phyloP scores from a whole-genome alignment of 441 rosid genomes.

The Breynia disticha region DNA sequence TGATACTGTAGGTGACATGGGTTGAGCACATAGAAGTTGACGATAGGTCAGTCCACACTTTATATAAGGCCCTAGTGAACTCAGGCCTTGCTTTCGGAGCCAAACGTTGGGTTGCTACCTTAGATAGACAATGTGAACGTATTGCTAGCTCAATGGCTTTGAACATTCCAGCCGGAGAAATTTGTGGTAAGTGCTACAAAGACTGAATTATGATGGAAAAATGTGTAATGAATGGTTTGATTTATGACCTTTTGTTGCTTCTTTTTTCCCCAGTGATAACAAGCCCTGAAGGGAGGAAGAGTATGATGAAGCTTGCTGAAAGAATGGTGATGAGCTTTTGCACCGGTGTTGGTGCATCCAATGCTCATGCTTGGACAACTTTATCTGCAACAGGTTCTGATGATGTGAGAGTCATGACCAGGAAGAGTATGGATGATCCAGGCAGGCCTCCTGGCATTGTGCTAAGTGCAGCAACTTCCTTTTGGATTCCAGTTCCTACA shows the following conservation, averaged over 20 bases:
- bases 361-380: conserved; percentile 90
- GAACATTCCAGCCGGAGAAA: conserved; percentile 75
- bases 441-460: conserved; percentile 83
- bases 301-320: conserved; percentile 88
- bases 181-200: conserved; percentile 43
- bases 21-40: conserved; percentile 90
- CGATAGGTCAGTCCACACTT: conserved; percentile 59
- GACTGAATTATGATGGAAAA: neutral
- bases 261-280: conserved; percentile 50
- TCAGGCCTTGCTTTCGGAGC: conserved; percentile 91
- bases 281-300: conserved; percentile 81
- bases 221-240: too few relatives aligned
- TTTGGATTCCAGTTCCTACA: conserved; percentile 46
- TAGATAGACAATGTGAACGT: conserved; percentile 89
- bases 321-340: conserved; percentile 95
- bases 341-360: conserved; percentile 86
- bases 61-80: conserved; percentile 55
- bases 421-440: conserved; percentile 84
- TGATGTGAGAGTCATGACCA: conserved; percentile 91
- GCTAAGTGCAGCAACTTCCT: conserved; percentile 53
- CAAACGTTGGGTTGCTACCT: conserved; percentile 83
- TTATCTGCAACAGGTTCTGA: conserved; percentile 78
- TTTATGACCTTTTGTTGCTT: neutral
- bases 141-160: conserved; percentile 88
- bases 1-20: conserved; percentile 61